phyloP scores from a whole-genome alignment of 495 filamentous ascomycete species.

The Lepraria neglecta region DNA sequence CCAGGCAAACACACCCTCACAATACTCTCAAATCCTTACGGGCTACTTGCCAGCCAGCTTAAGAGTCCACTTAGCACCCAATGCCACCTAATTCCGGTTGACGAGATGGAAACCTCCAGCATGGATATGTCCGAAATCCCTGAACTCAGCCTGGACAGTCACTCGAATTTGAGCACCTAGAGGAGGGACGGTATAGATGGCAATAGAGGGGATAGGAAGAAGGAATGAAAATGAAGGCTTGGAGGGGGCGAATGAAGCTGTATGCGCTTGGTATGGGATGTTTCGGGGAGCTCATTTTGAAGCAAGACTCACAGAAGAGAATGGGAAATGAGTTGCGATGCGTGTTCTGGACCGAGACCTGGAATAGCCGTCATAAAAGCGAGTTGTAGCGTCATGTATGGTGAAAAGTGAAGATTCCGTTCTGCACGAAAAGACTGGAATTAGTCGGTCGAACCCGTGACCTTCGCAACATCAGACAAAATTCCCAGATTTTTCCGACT shows the following conservation, averaged over 20 bases:
- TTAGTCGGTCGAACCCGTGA: too few species aligned
- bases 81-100: not conserved
- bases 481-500: too few species aligned
- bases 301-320: too few species aligned
- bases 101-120: not conserved
- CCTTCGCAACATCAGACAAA: too few species aligned
- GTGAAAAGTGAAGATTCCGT: too few species aligned
- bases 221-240: not conserved
- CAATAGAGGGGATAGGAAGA: not conserved
- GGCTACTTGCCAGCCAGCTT: not conserved
- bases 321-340: too few species aligned
- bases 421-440: too few species aligned
- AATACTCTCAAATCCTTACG: not conserved
- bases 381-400: too few species aligned
- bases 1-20: conserved; percentile 1
- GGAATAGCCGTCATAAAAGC: too few species aligned
- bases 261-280: not conserved
- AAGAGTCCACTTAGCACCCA: not conserved
- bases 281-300: too few species aligned
- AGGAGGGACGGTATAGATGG: not conserved
- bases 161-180: not conserved
- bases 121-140: not conserved
- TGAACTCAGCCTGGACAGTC: conserved; percentile 1
- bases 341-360: too few species aligned
- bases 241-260: not conserved